These are phyloP conservation scores for Candida maesae DNA, from an alignment of 805 yeast species.

Conservation along the genomic window DNA sequence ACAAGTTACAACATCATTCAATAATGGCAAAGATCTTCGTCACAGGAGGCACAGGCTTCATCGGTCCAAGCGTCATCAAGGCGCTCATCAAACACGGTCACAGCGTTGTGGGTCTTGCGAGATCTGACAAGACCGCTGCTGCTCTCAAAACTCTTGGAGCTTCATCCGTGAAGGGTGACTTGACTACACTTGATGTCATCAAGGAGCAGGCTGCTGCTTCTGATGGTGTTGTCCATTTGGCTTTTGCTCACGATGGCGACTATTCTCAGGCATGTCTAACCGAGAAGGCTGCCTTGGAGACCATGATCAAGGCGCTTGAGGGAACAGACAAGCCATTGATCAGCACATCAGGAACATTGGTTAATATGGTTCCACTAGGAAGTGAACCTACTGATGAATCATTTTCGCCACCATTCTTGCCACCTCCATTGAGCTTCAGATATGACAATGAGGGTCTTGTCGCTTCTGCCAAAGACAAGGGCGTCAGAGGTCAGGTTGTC, in stretches of 20 bases:
- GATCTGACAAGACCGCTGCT: constrained; percentile 30
- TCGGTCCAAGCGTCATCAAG: constrained; percentile 28
- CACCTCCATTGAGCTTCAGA: constrained; percentile 14
- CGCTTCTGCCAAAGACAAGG: background rate
- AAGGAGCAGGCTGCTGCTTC: constrained; percentile 26
- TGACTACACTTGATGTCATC: constrained; percentile 29
- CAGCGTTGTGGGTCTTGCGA: constrained; percentile 30
- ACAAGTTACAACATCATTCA: no score
- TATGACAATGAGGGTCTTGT: background rate
- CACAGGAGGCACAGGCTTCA: constrained; percentile 36
- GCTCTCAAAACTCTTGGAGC: constrained; percentile 26
- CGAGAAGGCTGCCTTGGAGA: constrained; percentile 29
- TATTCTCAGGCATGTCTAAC: constrained; percentile 16
- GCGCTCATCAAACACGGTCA: constrained; percentile 27
- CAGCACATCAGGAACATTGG: constrained; percentile 24
- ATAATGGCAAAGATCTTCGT: constrained; percentile 30
- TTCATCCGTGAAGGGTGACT: constrained; percentile 28
- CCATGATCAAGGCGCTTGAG: constrained; percentile 27
- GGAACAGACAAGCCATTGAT: constrained; percentile 31
- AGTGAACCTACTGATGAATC: constrained; percentile 12
- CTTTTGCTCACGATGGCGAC: constrained; percentile 30
- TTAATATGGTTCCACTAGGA: constrained; percentile 8
- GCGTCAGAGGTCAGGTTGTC: constrained; percentile 16
- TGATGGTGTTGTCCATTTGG: constrained; percentile 38
- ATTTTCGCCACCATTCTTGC: constrained; percentile 13